Percentiles rank a stretch among this genome's conserved stretches.
These are phyloP conservation scores for Ogataea sp. DNA, from an alignment of 805 yeast genomes.

Conservation along the genomic window DNA sequence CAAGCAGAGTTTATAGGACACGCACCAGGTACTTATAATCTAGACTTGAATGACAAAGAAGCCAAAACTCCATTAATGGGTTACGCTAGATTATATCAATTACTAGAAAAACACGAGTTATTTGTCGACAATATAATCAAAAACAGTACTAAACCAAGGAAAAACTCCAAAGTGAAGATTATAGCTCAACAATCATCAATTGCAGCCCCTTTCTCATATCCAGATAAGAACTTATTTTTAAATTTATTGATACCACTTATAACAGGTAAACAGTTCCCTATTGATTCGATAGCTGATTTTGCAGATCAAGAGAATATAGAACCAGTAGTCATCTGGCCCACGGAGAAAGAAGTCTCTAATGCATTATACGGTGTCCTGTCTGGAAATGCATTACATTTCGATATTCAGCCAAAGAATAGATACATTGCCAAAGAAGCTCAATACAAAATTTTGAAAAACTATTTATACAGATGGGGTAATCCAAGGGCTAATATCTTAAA, in stretches of 20 bases:
- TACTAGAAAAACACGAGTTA: slow-evolving; percentile 27
- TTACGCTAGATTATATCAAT: slow-evolving; percentile 37
- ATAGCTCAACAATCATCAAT: slow-evolving; percentile 42
- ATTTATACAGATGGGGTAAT: slow-evolving; percentile 38
- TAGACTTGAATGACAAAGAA: slow-evolving; percentile 6
- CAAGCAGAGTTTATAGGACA: slow-evolving; percentile 50
- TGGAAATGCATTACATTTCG: slow-evolving; percentile 22
- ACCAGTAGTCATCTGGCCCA: slow-evolving; percentile 28
- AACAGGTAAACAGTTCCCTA: slow-evolving; percentile 20
- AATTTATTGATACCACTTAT: slow-evolving; percentile 40
- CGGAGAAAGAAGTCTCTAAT: slow-evolving; percentile 16
- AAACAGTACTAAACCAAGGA: slow-evolving; percentile 2
- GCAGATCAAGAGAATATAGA: slow-evolving; percentile 11
- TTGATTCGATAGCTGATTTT: slow-evolving; percentile 17
- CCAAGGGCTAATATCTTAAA: slow-evolving; percentile 19
- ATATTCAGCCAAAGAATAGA: slow-evolving; percentile 7
- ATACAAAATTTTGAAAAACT: slow-evolving; percentile 31
- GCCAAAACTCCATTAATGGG: too few relatives aligned
- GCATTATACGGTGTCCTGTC: slow-evolving; percentile 14
- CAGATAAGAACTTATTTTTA: slow-evolving; percentile 33
- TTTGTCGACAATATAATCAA: slow-evolving; percentile 3
- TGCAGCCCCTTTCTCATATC: slow-evolving; percentile 34
- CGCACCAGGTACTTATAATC: slow-evolving; percentile 34
- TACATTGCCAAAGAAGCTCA: slow-evolving; percentile 25
- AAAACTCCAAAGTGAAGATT: slow-evolving; percentile 19